These are phyloP conservation scores for Sparassis latifolia DNA, from an alignment of 1,284 basidiomycete genomes.

Conservation along the genomic window DNA sequence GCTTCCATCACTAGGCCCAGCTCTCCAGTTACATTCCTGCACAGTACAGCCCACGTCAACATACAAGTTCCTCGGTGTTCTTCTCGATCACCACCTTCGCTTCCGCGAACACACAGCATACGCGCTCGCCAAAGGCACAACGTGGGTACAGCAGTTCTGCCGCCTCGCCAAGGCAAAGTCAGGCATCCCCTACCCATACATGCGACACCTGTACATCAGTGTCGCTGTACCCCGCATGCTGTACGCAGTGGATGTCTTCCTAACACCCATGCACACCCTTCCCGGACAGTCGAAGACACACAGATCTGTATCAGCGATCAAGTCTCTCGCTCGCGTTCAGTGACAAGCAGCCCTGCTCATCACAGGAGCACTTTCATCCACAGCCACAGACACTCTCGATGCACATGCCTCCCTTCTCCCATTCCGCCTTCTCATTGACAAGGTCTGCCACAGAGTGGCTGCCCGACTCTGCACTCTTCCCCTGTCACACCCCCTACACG, in stretches of 20 bases:
- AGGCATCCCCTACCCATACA: constrained; percentile 13
- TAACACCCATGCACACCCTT: constrained; percentile 15
- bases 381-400: constrained; percentile 26
- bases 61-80: constrained; percentile 29
- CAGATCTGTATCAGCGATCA: constrained; percentile 7
- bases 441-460: constrained; percentile 20
- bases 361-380: constrained; percentile 28
- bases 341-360: constrained; percentile 23
- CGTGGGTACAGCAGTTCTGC: constrained; percentile 14
- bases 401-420: constrained; percentile 23
- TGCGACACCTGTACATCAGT: constrained; percentile 22
- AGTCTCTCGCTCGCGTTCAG: constrained; percentile 23
- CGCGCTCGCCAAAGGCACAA: constrained; percentile 26
- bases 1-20: constrained; percentile 4
- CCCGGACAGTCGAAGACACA: constrained; percentile 5
- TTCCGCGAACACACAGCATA: constrained; percentile 25
- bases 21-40: constrained; percentile 3
- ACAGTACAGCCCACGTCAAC: constrained; percentile 7
- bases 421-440: constrained; percentile 15
- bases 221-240: constrained; percentile 28
- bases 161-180: constrained; percentile 17
- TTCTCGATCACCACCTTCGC: constrained; percentile 28
- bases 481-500: constrained; percentile 5
- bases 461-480: constrained; percentile 21
- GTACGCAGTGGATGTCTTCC: constrained; percentile 31